A percentile compares a stretch with the other conserved stretches of the same genome.
These are phyloP conservation scores for Phragmites australis DNA, from an alignment of 176 grass and related monocot genomes.

Conservation along the genomic window DNA sequence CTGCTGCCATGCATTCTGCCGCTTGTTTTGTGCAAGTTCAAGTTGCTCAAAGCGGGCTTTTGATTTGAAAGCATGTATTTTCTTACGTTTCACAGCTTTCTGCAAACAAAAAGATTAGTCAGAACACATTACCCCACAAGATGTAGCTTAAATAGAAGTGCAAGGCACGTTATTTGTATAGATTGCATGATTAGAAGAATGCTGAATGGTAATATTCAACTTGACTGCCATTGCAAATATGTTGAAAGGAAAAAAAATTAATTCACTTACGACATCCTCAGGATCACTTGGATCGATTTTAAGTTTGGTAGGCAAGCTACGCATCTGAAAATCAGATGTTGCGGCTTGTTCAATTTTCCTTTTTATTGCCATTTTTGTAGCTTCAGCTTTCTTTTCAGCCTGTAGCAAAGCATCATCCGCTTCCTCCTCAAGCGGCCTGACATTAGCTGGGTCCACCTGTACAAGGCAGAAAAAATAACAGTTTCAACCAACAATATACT, in stretches of 20 bases:
- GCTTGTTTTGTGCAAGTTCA: conserved; percentile 89
- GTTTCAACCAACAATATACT: neutral
- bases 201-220: conserved; percentile 27
- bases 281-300: conserved; percentile 89
- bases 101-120: conserved; percentile 44
- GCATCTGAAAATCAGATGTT: conserved; percentile 79
- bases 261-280: conserved; percentile 83
- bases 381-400: conserved; percentile 90
- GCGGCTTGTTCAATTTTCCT: conserved; percentile 92
- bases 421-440: conserved; percentile 64
- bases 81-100: conserved; percentile 95
- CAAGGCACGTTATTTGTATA: neutral
- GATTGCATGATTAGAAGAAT: neutral
- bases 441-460: conserved; percentile 89
- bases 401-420: conserved; percentile 70
- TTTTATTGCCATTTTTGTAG: conserved; percentile 84
- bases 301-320: conserved; percentile 79
- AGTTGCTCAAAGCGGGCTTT: conserved; percentile 87
- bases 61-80: conserved; percentile 98
- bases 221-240: neutral
- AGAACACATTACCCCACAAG: conserved; percentile 28
- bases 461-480: conserved; percentile 29
- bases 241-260: neutral
- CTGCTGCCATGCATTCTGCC: conserved; percentile 97
- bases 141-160: neutral